Evolutionary conservation across 2,329 filamentous ascomycete genomes (phyloP).

Genomic region (Exophiala phaeomuriformis): DNA sequence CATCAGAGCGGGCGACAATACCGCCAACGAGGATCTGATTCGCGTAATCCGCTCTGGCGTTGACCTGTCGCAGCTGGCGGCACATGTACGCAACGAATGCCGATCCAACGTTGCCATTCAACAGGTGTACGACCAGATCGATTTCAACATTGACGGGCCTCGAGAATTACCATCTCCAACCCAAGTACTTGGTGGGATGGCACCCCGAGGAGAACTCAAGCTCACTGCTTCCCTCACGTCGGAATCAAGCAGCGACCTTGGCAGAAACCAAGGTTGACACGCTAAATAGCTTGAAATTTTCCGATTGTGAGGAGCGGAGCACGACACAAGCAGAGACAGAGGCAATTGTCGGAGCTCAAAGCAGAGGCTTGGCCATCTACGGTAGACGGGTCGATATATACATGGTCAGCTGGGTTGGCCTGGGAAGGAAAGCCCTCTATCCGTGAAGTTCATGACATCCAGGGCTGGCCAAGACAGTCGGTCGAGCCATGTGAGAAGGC

Average conservation of each 20-base stretch:
- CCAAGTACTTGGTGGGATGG: slow-evolving; percentile 12
- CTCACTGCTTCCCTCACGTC: background rate
- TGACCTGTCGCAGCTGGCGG: slow-evolving; percentile 25
- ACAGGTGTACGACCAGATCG: slow-evolving; percentile 20
- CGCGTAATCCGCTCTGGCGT: slow-evolving; percentile 21
- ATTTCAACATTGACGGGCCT: slow-evolving; percentile 22
- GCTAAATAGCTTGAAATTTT: too few species aligned
- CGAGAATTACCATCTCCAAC: slow-evolving; percentile 23
- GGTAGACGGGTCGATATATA: too few species aligned
- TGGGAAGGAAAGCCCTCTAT: too few species aligned
- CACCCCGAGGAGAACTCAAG: background rate
- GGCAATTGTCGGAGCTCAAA: too few species aligned
- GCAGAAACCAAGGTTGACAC: too few species aligned
- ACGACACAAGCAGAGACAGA: too few species aligned
- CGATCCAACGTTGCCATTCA: slow-evolving; percentile 21
- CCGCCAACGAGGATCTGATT: slow-evolving; percentile 17
- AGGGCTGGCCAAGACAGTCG: too few species aligned
- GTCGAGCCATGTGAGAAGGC: too few species aligned
- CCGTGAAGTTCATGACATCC: too few species aligned
- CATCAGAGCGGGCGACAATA: slow-evolving; percentile 19
- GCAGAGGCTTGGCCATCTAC: too few species aligned
- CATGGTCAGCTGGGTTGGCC: too few species aligned
- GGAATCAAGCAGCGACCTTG: background rate
- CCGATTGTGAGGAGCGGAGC: too few species aligned
- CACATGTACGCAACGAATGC: slow-evolving; percentile 26